Evolutionary conservation across 176 grass and related monocot genomes (phyloP).

Genomic region (Cenchrus americanus): DNA sequence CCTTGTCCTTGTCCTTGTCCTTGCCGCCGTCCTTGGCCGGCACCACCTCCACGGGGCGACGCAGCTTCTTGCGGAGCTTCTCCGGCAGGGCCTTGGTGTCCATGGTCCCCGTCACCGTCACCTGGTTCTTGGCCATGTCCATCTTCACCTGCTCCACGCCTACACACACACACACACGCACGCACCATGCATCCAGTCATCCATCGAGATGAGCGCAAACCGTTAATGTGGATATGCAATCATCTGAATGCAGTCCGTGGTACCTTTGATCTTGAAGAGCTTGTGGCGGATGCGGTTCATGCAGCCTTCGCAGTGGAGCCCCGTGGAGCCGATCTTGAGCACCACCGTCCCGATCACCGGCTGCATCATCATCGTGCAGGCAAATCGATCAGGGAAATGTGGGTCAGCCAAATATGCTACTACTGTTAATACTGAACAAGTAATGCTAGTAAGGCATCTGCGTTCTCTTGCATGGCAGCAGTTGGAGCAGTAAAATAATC

Average conservation of each 20-base stretch:
- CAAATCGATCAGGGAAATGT: background rate
- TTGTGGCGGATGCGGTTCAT: constrained; percentile 58
- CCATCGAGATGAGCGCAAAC: background rate
- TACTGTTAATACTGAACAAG: background rate
- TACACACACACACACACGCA: background rate
- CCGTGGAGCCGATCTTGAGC: constrained; percentile 61
- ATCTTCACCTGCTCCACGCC: constrained; percentile 67
- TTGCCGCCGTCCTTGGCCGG: constrained; percentile 13
- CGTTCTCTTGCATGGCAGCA: background rate
- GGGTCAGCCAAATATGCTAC: background rate
- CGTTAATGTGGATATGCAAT: background rate
- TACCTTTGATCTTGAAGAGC: constrained; percentile 76
- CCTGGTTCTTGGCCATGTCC: constrained; percentile 62
- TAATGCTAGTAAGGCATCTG: background rate
- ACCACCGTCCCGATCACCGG: constrained; percentile 62
- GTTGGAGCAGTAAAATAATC: background rate
- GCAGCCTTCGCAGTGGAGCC: constrained; percentile 85
- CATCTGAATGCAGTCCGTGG: background rate
- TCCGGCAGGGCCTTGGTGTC: constrained; percentile 61
- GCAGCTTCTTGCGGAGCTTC: constrained; percentile 54
- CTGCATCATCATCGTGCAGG: background rate
- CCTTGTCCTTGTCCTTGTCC: constrained; percentile 31
- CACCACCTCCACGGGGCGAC: constrained; percentile 55
- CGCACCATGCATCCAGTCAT: background rate
- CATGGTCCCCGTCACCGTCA: constrained; percentile 82